Percentiles rank a stretch among this genome's conserved stretches.
Conservation (phyloP, 306 rosid species). For the Medicago arabica region DNA sequence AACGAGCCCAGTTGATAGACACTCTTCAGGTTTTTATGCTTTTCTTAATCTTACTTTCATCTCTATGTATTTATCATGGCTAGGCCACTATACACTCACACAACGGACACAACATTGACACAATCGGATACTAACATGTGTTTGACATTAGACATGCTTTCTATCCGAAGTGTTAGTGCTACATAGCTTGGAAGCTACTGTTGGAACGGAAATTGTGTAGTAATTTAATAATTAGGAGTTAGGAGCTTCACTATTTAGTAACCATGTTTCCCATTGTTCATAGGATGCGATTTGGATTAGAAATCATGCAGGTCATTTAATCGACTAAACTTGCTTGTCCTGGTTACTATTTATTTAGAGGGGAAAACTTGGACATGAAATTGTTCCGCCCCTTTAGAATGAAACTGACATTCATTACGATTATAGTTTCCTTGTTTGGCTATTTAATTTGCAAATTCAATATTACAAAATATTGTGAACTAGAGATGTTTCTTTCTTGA, state of each 20-base stretch:
- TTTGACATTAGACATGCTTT: neutral
- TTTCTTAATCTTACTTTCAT: constrained; percentile 1
- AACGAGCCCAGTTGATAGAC: constrained; percentile 75
- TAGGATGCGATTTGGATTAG: neutral
- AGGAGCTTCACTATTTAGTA: constrained; percentile 3
- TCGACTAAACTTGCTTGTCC: neutral
- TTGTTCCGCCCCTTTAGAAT: neutral
- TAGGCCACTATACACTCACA: too few relatives aligned
- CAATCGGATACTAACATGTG: neutral
- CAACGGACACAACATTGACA: too few relatives aligned
- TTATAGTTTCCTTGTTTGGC: neutral
- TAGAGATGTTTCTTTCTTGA: neutral
- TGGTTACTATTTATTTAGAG: neutral
- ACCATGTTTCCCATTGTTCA: neutral
- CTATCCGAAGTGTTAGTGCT: neutral
- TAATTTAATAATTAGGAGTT: neutral
- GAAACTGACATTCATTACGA: neutral
- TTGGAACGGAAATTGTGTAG: neutral
- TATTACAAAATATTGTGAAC: neutral
- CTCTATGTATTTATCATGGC: too few relatives aligned
- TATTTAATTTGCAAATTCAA: neutral
- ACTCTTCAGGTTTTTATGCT: constrained; percentile 69
- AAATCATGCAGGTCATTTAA: neutral
- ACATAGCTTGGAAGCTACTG: neutral
- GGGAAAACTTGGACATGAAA: neutral